Evolutionary conservation across 176 grass and related monocot genomes (phyloP), one percentile per base, ranked within the genome.

Genomic region (Neostapfia colusana): DNA sequence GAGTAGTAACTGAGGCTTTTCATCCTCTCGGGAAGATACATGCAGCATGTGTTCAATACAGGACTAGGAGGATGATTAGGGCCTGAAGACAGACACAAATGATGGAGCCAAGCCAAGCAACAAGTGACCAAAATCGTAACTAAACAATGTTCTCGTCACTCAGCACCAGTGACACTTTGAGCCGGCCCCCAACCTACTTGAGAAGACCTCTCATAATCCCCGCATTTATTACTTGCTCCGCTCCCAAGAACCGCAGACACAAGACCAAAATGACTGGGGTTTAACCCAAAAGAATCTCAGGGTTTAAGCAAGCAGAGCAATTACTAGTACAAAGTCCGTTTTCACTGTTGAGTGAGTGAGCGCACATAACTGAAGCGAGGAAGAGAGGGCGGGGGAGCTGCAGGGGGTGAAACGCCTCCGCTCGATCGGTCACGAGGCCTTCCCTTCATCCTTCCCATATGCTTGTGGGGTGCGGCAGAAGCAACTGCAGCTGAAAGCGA

Each of bases 381-480:
- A 37, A 27, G 65, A 31, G 61, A 20, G 60, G 38, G 13, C 67
- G 15, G 36, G 13, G 34, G 8, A 60, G 12, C 34, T 2, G 7
- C 18, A 1, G 8, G n/a, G 53, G 23, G 28, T 16, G 40, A 27
- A 70, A 48, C 62, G 23, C 56, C 80, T 82, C 63, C 38, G 62
- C 21, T 83, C 55, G 13, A 17, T 18, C 13, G 46, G 12, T 8
- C 37, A 41, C 71, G 21, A 25, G 54, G 51, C 51, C 5, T 18
- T 8, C 18, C 16, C 49, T 18, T 3, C 8, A 70, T 12, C 16
- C 49, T 18, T 3, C 8, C 77, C 88, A 89, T 86, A 86, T 84
- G 81, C 46, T 62, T 27, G n/a, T 83, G 65, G 88, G 64, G 87
- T 90, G 85, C 73, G 73, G 79, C 61, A 65, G 23, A 93, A 90